phyloP scores from a whole-genome alignment of 2,329 filamentous ascomycete genomes.

The Fusarium sp. region DNA sequence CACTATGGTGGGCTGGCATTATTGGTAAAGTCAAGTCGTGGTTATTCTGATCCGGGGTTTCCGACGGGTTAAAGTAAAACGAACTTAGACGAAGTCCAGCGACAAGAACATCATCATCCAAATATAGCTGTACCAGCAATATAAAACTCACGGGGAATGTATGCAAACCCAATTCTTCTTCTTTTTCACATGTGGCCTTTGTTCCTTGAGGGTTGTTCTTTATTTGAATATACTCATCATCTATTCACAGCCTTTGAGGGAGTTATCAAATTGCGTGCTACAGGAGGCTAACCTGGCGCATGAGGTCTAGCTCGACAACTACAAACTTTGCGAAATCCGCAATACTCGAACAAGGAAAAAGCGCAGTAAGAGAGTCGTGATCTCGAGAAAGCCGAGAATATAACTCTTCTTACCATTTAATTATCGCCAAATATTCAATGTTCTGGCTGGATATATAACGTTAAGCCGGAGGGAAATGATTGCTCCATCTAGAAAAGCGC shows the following conservation, averaged over 20 bases:
- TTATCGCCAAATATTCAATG: background rate
- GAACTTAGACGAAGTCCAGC: background rate
- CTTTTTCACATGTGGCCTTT: background rate
- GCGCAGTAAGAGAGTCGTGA: background rate
- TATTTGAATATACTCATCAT: background rate
- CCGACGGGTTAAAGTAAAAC: background rate
- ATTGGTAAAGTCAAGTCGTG: background rate
- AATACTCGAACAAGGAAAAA: background rate
- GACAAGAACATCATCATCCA: background rate
- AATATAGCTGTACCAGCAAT: background rate
- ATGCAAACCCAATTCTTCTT: background rate
- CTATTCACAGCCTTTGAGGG: background rate
- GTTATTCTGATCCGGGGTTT: background rate
- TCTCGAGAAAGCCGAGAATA: background rate
- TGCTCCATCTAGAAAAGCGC: slow-evolving; percentile 6
- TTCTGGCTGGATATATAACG: background rate
- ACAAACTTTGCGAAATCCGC: background rate
- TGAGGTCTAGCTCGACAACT: background rate
- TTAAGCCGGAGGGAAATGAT: background rate
- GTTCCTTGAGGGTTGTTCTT: background rate
- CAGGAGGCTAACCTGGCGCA: background rate
- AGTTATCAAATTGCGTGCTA: background rate
- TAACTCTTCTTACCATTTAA: background rate
- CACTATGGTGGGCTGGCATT: background rate
- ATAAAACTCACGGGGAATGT: background rate